Conservation (phyloP, 2,329 filamentous ascomycete genomes). For the Colletotrichum camelliae region DNA sequence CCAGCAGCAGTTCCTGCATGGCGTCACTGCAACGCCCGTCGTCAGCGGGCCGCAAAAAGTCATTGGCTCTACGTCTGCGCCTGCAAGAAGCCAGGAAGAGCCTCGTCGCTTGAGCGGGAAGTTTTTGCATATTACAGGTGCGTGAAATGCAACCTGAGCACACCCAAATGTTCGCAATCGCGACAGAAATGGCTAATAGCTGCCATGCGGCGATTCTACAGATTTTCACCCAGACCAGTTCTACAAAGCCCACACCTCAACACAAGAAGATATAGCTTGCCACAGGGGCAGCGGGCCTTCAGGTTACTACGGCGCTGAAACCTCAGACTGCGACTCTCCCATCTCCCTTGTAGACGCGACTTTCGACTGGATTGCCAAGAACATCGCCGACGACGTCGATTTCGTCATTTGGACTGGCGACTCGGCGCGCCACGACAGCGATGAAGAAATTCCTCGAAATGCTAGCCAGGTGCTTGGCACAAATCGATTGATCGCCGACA, state of each 20-base stretch:
- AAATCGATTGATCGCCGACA: slow-evolving; percentile 77
- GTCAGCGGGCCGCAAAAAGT: slow-evolving; percentile 21
- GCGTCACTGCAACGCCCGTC: slow-evolving; percentile 19
- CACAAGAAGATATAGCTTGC: slow-evolving; percentile 72
- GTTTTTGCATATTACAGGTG: slow-evolving; percentile 91
- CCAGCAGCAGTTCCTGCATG: slow-evolving; percentile 21
- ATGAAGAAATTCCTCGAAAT: slow-evolving; percentile 79
- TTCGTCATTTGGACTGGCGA: slow-evolving; percentile 96
- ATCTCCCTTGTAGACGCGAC: slow-evolving; percentile 83
- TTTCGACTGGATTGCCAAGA: slow-evolving; percentile 83
- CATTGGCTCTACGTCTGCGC: slow-evolving; percentile 11
- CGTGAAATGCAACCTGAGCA: slow-evolving; percentile 28
- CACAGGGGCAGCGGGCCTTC: slow-evolving; percentile 80
- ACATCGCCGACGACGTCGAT: slow-evolving; percentile 80
- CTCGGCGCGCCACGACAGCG: slow-evolving; percentile 87
- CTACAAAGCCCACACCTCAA: slow-evolving; percentile 81
- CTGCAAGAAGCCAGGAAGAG: slow-evolving; percentile 41
- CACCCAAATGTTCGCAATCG: not conserved
- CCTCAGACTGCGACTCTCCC: slow-evolving; percentile 88
- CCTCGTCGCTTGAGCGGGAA: slow-evolving; percentile 61
- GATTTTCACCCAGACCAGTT: slow-evolving; percentile 92
- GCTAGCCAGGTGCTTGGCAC: slow-evolving; percentile 76
- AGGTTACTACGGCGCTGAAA: slow-evolving; percentile 84
- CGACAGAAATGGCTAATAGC: slow-evolving; percentile 1
- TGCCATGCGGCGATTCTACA: slow-evolving; percentile 39